These are phyloP conservation scores for Pelagomonas calceolata DNA, from an alignment of 108 stramenopile species.

Conservation along the genomic window DNA sequence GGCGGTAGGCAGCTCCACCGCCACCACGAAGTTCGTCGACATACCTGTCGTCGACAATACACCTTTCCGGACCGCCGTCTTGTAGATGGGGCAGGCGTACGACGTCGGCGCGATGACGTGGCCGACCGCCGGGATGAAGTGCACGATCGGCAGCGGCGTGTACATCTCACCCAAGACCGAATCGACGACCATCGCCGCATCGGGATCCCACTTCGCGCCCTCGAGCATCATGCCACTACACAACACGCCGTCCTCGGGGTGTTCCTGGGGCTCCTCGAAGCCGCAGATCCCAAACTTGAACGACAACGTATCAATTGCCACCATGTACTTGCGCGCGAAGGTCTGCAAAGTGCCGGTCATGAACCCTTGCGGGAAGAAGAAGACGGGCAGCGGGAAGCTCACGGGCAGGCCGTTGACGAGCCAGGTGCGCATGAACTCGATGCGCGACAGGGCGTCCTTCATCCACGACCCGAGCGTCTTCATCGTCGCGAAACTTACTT, in stretches of 20 bases:
- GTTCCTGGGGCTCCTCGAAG: constrained; percentile 23
- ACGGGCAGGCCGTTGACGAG: constrained; percentile 41
- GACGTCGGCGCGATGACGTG: constrained; percentile 30
- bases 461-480: constrained; percentile 51
- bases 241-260: constrained; percentile 46
- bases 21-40: constrained; percentile 53
- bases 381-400: constrained; percentile 44
- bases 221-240: constrained; percentile 45
- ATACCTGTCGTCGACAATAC: constrained; percentile 54
- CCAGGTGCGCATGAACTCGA: constrained; percentile 44
- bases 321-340: constrained; percentile 46
- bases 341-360: constrained; percentile 61
- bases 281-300: constrained; percentile 36
- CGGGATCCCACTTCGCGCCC: constrained; percentile 43
- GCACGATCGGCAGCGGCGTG: constrained; percentile 40
- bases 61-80: constrained; percentile 49
- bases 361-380: constrained; percentile 62
- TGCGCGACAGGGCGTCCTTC: constrained; percentile 36
- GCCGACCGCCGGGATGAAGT: constrained; percentile 41
- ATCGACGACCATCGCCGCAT: constrained; percentile 21
- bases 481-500: constrained; percentile 44
- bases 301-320: constrained; percentile 47
- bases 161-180: constrained; percentile 45
- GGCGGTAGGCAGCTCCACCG: constrained; percentile 43
- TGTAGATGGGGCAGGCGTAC: constrained; percentile 54